Evolutionary conservation across 768 basidiomycete genomes (phyloP).

Genomic region (Lactifluus piperatus): DNA sequence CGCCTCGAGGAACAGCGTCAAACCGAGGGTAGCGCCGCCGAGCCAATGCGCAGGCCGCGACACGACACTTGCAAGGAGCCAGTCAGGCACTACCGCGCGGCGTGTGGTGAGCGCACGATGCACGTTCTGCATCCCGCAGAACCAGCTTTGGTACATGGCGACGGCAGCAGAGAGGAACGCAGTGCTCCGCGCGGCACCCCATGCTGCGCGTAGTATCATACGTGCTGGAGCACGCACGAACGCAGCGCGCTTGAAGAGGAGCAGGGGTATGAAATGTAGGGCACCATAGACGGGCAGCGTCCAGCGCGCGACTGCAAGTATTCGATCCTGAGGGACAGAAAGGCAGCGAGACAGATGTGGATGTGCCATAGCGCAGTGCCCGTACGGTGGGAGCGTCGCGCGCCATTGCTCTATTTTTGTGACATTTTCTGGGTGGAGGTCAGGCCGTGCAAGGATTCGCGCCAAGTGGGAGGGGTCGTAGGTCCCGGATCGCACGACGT

Average conservation of each 20-base stretch:
- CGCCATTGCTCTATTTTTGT: slow-evolving; percentile 35
- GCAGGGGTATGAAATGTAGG: slow-evolving; percentile 78
- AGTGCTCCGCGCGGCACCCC: slow-evolving; percentile 75
- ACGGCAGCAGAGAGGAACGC: slow-evolving; percentile 84
- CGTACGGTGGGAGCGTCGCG: slow-evolving; percentile 36
- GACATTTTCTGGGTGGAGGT: slow-evolving; percentile 45
- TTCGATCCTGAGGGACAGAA: slow-evolving; percentile 55
- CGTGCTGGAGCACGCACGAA: slow-evolving; percentile 58
- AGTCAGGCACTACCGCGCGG: slow-evolving; percentile 32
- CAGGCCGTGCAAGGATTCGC: slow-evolving; percentile 37
- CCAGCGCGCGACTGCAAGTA: slow-evolving; percentile 76
- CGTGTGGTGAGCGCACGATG: slow-evolving; percentile 37
- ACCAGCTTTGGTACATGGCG: slow-evolving; percentile 66
- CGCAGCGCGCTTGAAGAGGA: slow-evolving; percentile 67
- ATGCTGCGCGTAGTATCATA: slow-evolving; percentile 54
- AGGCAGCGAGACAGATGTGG: slow-evolving; percentile 59
- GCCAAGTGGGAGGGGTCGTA: slow-evolving; percentile 54
- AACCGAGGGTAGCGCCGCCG: slow-evolving; percentile 60
- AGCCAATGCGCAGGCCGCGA: slow-evolving; percentile 69
- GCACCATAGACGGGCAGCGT: slow-evolving; percentile 82
- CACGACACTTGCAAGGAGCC: slow-evolving; percentile 48
- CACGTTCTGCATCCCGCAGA: slow-evolving; percentile 58
- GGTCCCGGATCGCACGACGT: slow-evolving; percentile 47
- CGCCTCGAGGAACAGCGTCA: slow-evolving; percentile 82
- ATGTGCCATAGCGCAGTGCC: slow-evolving; percentile 68